Evolutionary conservation across 306 rosid genomes (phyloP).

Genomic region (Astragalus membranaceus): DNA sequence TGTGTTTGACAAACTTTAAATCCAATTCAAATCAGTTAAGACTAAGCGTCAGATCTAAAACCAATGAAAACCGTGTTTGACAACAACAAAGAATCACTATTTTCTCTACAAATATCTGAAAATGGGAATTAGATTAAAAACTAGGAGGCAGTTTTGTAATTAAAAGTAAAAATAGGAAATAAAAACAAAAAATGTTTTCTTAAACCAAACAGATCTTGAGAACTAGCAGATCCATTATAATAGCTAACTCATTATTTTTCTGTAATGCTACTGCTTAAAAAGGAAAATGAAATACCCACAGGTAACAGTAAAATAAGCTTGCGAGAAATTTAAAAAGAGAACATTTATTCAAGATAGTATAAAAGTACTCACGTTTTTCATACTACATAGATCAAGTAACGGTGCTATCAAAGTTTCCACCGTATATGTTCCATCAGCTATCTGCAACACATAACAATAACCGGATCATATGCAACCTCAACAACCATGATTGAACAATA

Average conservation of each 20-base stretch:
- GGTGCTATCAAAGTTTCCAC: constrained; percentile 65
- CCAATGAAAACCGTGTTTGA: neutral
- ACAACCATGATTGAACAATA: constrained; percentile 14
- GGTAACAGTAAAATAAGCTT: neutral
- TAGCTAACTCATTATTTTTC: constrained; percentile 3
- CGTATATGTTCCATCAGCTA: constrained; percentile 49
- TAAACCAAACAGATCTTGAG: neutral
- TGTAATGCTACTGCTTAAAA: neutral
- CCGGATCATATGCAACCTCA: constrained; percentile 7
- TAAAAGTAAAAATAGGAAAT: too few species aligned
- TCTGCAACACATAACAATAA: constrained; percentile 48
- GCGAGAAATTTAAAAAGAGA: constrained; percentile 1
- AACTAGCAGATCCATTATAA: neutral
- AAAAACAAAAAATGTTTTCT: too few species aligned
- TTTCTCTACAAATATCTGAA: neutral
- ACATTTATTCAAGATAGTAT: constrained; percentile 1
- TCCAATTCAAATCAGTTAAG: neutral
- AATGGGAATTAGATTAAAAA: too few species aligned
- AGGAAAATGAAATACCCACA: constrained; percentile 3
- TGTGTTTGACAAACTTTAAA: neutral
- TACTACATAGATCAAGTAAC: constrained; percentile 62
- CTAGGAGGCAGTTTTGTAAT: neutral
- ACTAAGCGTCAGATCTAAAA: neutral
- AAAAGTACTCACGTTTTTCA: constrained; percentile 64
- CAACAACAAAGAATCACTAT: neutral